Base-by-base conservation (phyloP, 169 alveolate species). In the Cryptosporidium canis region DNA sequence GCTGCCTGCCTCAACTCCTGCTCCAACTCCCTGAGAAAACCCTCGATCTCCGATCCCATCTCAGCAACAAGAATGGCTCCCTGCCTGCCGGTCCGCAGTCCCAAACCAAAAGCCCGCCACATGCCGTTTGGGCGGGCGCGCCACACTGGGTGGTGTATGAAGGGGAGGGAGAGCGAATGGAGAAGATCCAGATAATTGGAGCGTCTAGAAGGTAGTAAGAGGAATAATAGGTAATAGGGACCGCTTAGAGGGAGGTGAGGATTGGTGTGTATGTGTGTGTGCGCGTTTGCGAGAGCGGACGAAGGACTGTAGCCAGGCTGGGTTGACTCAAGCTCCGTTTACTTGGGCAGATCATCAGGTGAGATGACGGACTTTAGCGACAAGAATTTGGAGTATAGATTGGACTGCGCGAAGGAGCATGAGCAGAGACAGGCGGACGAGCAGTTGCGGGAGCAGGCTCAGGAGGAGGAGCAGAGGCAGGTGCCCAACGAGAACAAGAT, bases 401-500 rank as follows among this genome's bases (percentile, higher is more conserved):
- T 61, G 41, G 68, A 61, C 48, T 8, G 3, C 27, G 24, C 68
- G n/a, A 31, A 14, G 1, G 47, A 56, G 1, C 66, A 56, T 18
- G 12, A 61, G 41, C 68, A 61, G 18, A 16, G 29, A 14, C 63
- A 51, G 24, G 16, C 6, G 0, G 35, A 51, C 3, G 63, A 21
- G 16, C 63, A 51, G 9, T 12, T 3, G 12, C 63, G n/a, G 24
- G 12, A 61, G 41, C 68, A 61, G 18, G 35, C 14, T 9, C 63
- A 51, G 24, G 16, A 8, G 0, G 35, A 51, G 11, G 63, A 21
- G 16, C 63, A 51, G 9, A 16, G 11, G 12, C 63, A 51, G 5
- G 24, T 3, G 8, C 24, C 45, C 47, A 61, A 61, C 16, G 51
- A 24, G 31, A 77, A 77, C 27, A 77, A 77, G 37, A 35, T 77